A percentile compares a stretch with the other conserved stretches of the same genome.
Evolutionary conservation across 2,329 filamentous ascomycete genomes (phyloP).

Genomic region (Arthrinium phaeospermum): DNA sequence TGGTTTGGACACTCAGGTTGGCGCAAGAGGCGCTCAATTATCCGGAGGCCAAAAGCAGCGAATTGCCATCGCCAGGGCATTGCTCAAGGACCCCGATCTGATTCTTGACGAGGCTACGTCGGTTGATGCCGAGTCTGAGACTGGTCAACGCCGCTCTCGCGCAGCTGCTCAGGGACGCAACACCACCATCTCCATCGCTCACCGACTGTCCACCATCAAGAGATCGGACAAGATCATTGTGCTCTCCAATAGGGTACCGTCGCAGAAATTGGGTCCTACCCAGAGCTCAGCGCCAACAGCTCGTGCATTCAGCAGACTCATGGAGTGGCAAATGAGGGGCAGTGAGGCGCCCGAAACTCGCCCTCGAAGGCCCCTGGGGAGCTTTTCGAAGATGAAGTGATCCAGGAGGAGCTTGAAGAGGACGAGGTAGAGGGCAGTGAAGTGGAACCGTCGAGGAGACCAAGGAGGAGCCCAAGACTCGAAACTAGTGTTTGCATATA

Average conservation of each 20-base stretch:
- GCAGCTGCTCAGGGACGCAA: slow-evolving; percentile 82
- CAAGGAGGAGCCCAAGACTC: slow-evolving; percentile 29
- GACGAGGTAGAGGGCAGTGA: slow-evolving; percentile 43
- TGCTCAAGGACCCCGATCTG: slow-evolving; percentile 93
- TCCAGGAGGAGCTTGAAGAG: slow-evolving; percentile 55
- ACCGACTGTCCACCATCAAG: slow-evolving; percentile 95
- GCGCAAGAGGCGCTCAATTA: slow-evolving; percentile 88
- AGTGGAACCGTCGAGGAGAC: slow-evolving; percentile 35
- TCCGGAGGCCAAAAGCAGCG: slow-evolving; percentile 97
- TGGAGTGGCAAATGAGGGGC: slow-evolving; percentile 99
- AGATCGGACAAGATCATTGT: slow-evolving; percentile 94
- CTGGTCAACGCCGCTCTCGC: slow-evolving; percentile 92
- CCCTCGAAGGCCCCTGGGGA: slow-evolving; percentile 42
- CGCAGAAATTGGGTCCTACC: slow-evolving; percentile 87
- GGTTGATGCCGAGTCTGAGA: slow-evolving; percentile 96
- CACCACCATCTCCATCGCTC: slow-evolving; percentile 97
- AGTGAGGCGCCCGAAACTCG: slow-evolving; percentile 63
- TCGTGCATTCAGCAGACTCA: slow-evolving; percentile 90
- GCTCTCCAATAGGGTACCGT: slow-evolving; percentile 83
- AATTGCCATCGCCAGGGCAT: slow-evolving; percentile 92
- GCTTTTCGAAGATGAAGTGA: slow-evolving; percentile 58
- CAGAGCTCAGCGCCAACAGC: slow-evolving; percentile 72
- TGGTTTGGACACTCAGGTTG: slow-evolving; percentile 91
- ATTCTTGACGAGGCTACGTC: slow-evolving; percentile 97
- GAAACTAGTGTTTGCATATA: slow-evolving; percentile 18